phyloP scores from a whole-genome alignment of 2,329 filamentous ascomycete species.

The Didymella sp. region DNA sequence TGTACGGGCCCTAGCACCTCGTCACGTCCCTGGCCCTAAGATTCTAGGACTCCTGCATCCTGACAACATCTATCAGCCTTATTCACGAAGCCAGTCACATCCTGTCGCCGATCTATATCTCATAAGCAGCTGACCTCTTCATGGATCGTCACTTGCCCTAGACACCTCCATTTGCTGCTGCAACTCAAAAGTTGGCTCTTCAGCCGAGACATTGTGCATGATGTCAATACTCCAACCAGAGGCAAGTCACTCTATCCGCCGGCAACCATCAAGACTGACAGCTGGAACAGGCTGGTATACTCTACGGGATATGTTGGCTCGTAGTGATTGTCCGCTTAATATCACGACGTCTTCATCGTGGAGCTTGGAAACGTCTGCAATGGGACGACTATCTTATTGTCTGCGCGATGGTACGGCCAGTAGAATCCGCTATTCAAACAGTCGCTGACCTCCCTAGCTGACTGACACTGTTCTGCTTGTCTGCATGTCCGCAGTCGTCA shows the following conservation, averaged over 20 bases:
- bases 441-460: conserved; percentile 26
- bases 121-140: conserved; percentile 5
- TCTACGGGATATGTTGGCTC: conserved; percentile 46
- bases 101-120: conserved; percentile 1
- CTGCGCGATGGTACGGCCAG: conserved; percentile 41
- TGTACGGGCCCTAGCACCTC: conserved; percentile 3
- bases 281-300: conserved; percentile 35
- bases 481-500: conserved; percentile 42
- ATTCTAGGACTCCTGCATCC: not conserved
- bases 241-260: not conserved
- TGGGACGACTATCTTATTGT: conserved; percentile 48
- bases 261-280: conserved; percentile 4
- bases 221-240: conserved; percentile 46
- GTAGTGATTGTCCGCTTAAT: conserved; percentile 39
- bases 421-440: not conserved
- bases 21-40: conserved; percentile 6
- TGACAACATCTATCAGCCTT: conserved; percentile 17
- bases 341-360: conserved; percentile 41
- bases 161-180: conserved; percentile 2
- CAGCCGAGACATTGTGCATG: conserved; percentile 7
- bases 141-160: conserved; percentile 5
- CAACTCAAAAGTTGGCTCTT: conserved; percentile 13
- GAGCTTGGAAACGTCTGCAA: conserved; percentile 44
- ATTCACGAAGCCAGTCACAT: conserved; percentile 3
- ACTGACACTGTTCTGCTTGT: conserved; percentile 46